These are phyloP conservation scores for Knufia fluminis DNA, from an alignment of 2,329 filamentous ascomycete species.

Conservation along the genomic window DNA sequence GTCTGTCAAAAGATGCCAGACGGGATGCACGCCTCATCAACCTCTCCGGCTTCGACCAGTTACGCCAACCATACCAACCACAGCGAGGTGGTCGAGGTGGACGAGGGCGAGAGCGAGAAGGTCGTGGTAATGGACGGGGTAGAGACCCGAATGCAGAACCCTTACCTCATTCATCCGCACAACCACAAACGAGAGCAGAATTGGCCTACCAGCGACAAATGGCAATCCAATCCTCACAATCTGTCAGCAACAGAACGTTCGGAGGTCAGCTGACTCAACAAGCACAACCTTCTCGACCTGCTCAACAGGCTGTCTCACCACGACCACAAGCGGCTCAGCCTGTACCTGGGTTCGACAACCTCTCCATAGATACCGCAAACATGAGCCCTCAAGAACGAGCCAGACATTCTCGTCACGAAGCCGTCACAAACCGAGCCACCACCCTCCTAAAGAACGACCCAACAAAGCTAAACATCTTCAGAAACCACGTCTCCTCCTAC, in stretches of 20 bases:
- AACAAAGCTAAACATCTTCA: constrained; percentile 67
- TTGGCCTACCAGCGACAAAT: constrained; percentile 85
- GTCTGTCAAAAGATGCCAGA: constrained; percentile 71
- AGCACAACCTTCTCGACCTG: constrained; percentile 32
- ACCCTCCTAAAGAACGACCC: constrained; percentile 70
- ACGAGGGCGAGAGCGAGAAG: constrained; percentile 30
- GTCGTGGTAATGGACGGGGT: constrained; percentile 55
- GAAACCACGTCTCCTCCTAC: constrained; percentile 68
- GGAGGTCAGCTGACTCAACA: constrained; percentile 63
- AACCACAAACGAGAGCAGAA: constrained; percentile 75
- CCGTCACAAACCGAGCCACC: constrained; percentile 76
- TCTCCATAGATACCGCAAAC: constrained; percentile 42
- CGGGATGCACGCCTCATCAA: constrained; percentile 79
- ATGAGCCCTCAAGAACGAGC: constrained; percentile 71
- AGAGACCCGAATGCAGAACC: constrained; percentile 81
- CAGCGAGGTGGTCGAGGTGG: constrained; percentile 41
- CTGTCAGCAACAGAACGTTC: constrained; percentile 69
- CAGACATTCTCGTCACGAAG: constrained; percentile 66
- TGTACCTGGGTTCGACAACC: constrained; percentile 39
- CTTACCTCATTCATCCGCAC: constrained; percentile 64
- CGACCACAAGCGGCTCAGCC: constrained; percentile 23
- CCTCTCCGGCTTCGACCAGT: constrained; percentile 71
- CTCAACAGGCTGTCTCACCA: constrained; percentile 17
- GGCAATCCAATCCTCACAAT: constrained; percentile 81
- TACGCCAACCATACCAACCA: constrained; percentile 60